Evolutionary conservation across 305 asterid genomes (phyloP), one percentile per base, ranked within the genome.

Genomic region (Plantago coronopus): DNA sequence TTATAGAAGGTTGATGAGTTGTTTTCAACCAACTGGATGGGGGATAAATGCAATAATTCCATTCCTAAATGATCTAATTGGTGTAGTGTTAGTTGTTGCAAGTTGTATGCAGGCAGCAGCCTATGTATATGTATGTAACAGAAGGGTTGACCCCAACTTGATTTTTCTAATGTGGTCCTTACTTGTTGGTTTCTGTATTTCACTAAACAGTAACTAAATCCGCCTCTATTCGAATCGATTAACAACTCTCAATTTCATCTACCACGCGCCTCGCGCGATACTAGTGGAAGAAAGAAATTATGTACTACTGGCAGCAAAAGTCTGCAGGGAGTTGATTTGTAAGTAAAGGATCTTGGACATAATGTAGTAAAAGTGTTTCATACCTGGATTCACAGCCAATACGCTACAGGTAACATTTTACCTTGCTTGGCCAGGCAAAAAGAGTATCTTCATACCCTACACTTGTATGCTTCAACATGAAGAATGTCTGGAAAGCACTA

Each of bases 1-100:
- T 34, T 8, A 34, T 34, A 34, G 17, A 34, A 44, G 27, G 17
- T 12, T 16, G 23, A 59, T 59, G 64, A 44, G 64, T 59, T 59
- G 64, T 44, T 59, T 51, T 44, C 17, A 59, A 47, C 64, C 38
- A 59, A 43, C 7, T 0, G 18, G 0, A 23, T 19, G 14, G 23
- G 9, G 27, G 38, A 19, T 49, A 43, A 44, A 59, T 59, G 64
- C 64, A 43, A 44, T 44, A 59, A 59, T 43, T 44, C 43, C 20
- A 22, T 37, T 53, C 58, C 58, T 43, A 59, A 23, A 43, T 48
- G 64, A 45, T 59, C 43, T 16, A 1, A 16, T 21, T 15, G 5
- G 3, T 42, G 31, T 8, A 1, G 27, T 58, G 25, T 15, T 20
- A 7, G 14, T 6, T 16, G n/a, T 13, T 46, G 56, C 49, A 22